Evolutionary conservation across 306 rosid genomes (phyloP), one percentile per base, ranked within the genome.

Genomic region (Vigna angularis): DNA sequence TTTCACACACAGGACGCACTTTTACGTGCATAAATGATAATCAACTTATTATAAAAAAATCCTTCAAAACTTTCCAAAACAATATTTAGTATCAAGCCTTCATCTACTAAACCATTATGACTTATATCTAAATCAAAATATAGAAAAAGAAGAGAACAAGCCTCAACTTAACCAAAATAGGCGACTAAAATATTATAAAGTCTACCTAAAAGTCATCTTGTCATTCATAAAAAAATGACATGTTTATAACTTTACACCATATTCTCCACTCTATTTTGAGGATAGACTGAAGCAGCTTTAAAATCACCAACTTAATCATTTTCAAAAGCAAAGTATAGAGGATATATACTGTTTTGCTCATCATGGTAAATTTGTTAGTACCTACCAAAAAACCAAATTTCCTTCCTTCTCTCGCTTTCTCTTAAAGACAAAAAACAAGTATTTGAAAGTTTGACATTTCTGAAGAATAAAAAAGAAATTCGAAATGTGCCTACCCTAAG

Each of bases 1-100:
- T 63, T 44, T 78, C 50, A 32, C 57, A 32, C 78, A 62, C 17
- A 52, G 49, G 44, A 70, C 18, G 38, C 38, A 51, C 73, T 42
- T 79, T 72, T 64, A 44, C 52, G 44, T 72, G 59, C 70, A 70
- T 49, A 50, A 62, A 65, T 38, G n/a, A 65, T 65, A 40, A 17
- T 42, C 58, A 79, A 64, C 67, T 40, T 72, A 78, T 17, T 4
- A 34, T 30, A 17, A 5, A 17, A 65, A 65, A 17, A 9, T 65
- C 51, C 51, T 40, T 65, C 70, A 17, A 16, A 64, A 17, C 30
- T 4, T 65, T 65, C 48, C n/a, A 38, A 65, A 65, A 3, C 70
- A 7, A 65, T 65, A 40, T 38, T 4, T 38, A 65, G 45, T n/a
- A 62, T 32, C 10, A 65, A 11, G 49, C 26, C 14, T 65, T 17